Evolutionary conservation across 345 rosid genomes (phyloP).

Genomic region (Pugionium dolabratum): DNA sequence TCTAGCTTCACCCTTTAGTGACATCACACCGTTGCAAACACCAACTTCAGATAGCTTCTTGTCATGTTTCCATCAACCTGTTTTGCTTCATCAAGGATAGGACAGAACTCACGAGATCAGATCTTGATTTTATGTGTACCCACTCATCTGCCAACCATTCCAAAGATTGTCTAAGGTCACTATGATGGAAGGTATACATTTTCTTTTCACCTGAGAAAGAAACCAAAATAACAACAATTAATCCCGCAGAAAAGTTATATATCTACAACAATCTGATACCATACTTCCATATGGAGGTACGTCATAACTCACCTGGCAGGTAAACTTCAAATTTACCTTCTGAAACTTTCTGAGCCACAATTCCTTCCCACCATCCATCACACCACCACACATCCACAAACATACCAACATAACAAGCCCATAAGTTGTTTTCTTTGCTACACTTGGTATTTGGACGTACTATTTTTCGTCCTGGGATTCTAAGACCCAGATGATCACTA

Average conservation of each 20-base stretch:
- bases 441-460: constrained; percentile 52
- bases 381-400: constrained; percentile 86
- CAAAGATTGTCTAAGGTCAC: constrained; percentile 58
- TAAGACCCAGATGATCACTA: constrained; percentile 55
- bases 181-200: constrained; percentile 45
- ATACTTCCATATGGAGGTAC: constrained; percentile 2
- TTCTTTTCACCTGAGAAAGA: constrained; percentile 57
- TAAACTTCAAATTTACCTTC: constrained; percentile 57
- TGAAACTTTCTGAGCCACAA: constrained; percentile 53
- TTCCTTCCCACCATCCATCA: constrained; percentile 94
- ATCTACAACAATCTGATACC: constrained; percentile 2
- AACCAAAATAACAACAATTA: constrained; percentile 11
- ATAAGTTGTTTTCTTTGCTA: constrained; percentile 26
- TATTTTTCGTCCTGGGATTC: constrained; percentile 52
- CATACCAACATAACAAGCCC: constrained; percentile 47
- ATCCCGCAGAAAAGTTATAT: not conserved
- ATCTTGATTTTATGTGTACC: constrained; percentile 46
- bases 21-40: constrained; percentile 19
- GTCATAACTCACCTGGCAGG: constrained; percentile 59
- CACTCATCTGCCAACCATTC: constrained; percentile 76
- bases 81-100: constrained; percentile 34
- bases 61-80: constrained; percentile 36
- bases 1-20: constrained; percentile 30
- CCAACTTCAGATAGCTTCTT: constrained; percentile 36
- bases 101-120: constrained; percentile 47